Percentiles rank a stretch among this genome's conserved stretches.
Evolutionary conservation across 1,284 basidiomycete genomes (phyloP).

Genomic region (Papiliotrema terrestris): DNA sequence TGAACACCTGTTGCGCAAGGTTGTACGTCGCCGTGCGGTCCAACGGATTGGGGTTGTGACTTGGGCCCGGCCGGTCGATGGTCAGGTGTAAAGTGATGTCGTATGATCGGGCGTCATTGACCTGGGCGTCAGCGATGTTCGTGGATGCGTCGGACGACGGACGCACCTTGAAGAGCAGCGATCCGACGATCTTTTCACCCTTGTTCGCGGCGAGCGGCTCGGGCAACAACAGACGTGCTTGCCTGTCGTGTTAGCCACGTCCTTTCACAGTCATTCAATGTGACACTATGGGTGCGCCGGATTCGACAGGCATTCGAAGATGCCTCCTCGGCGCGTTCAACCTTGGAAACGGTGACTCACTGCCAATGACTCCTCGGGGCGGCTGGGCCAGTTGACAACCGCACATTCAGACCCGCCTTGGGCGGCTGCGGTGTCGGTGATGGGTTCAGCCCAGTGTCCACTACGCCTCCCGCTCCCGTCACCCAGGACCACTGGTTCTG

Average conservation of each 20-base stretch:
- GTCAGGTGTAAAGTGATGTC: conserved; percentile 41
- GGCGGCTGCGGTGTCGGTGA: conserved; percentile 39
- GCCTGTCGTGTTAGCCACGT: conserved; percentile 18
- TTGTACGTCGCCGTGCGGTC: conserved; percentile 35
- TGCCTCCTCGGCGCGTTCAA: no score
- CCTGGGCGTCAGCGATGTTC: conserved; percentile 11
- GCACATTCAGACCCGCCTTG: conserved; percentile 36
- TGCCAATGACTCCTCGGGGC: conserved; percentile 48
- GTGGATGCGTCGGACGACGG: no score
- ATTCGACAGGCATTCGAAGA: no score
- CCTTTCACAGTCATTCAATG: neutral
- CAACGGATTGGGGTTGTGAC: conserved; percentile 28
- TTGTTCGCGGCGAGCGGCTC: conserved; percentile 51
- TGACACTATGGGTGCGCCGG: no score
- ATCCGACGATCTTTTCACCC: conserved; percentile 39
- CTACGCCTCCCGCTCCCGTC: conserved; percentile 3
- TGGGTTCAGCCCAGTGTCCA: conserved; percentile 43
- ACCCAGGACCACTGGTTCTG: conserved; percentile 34
- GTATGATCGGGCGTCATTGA: conserved; percentile 46
- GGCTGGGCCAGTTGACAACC: conserved; percentile 43
- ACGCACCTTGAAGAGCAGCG: conserved; percentile 34
- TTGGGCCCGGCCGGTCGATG: conserved; percentile 34
- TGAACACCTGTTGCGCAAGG: conserved; percentile 47
- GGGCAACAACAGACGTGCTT: conserved; percentile 41
- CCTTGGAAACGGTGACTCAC: conserved; percentile 15